Percentiles rank a stretch among this genome's conserved stretches.
phyloP scores from a whole-genome alignment of 495 filamentous ascomycete genomes.

The Penicillium arizonense region DNA sequence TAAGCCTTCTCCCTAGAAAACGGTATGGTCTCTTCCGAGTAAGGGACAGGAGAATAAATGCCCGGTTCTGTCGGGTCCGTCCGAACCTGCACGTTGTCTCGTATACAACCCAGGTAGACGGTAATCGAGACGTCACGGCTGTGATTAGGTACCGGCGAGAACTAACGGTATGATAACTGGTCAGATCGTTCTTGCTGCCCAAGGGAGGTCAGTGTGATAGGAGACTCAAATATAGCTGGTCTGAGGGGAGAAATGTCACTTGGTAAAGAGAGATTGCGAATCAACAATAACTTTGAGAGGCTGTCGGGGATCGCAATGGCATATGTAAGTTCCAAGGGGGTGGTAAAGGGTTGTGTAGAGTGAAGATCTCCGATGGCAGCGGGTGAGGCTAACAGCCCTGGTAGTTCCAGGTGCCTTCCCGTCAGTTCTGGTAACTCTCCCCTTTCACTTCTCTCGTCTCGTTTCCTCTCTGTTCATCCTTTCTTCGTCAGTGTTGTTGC shows the following conservation, averaged over 20 bases:
- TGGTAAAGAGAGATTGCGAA: too few species aligned
- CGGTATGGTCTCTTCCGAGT: neutral
- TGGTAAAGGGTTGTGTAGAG: too few species aligned
- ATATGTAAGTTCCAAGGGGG: too few species aligned
- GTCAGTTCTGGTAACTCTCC: constrained; percentile 22
- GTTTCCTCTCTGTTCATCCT: neutral
- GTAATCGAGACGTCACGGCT: neutral
- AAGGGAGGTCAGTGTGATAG: neutral
- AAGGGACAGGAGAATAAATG: neutral
- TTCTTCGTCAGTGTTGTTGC: neutral
- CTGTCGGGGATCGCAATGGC: too few species aligned
- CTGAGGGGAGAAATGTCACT: too few species aligned
- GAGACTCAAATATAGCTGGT: too few species aligned
- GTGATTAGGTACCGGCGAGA: neutral
- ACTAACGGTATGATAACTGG: neutral
- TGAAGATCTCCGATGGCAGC: neutral
- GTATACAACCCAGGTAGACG: neutral
- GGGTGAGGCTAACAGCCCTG: neutral
- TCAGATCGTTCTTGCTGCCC: neutral
- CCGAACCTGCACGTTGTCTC: neutral
- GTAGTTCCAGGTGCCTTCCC: constrained; percentile 6
- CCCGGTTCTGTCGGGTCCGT: too few species aligned
- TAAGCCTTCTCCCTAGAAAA: neutral
- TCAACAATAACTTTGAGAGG: too few species aligned
- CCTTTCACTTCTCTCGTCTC: constrained; percentile 20